phyloP scores from a whole-genome alignment of 2,329 filamentous ascomycete genomes.

The Aspergillus caelatus region DNA sequence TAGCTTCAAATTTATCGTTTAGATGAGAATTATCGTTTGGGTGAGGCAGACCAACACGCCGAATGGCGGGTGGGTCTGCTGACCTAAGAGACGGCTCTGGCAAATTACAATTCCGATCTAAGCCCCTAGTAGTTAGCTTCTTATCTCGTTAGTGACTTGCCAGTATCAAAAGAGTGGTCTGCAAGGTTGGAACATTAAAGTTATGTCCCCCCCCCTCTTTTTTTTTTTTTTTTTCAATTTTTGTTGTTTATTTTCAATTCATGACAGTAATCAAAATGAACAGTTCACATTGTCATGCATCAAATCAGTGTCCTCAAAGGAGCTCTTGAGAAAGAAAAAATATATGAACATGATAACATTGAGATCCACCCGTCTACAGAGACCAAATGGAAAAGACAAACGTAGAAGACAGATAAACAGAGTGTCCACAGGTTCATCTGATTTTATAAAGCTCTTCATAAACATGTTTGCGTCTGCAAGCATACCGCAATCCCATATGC shows the following conservation, averaged over 20 bases:
- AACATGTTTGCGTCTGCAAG: constrained; percentile 5
- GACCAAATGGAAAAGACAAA: neutral
- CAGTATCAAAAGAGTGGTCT: no score
- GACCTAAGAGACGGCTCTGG: no score
- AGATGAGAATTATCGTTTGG: no score
- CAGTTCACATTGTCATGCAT: neutral
- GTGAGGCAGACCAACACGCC: no score
- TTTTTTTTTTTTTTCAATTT: neutral
- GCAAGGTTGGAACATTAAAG: no score
- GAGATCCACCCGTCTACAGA: constrained; percentile 9
- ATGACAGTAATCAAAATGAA: neutral
- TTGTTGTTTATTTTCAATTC: neutral
- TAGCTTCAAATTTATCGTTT: no score
- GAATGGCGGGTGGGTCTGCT: no score
- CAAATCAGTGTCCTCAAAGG: neutral
- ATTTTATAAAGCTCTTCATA: constrained; percentile 7
- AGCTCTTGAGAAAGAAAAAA: neutral
- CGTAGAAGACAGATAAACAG: neutral
- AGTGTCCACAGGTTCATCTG: constrained; percentile 2
- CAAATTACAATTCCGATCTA: neutral
- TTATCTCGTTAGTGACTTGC: no score
- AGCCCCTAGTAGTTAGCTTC: neutral
- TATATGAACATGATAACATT: neutral
- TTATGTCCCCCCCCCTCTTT: no score
- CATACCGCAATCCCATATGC: constrained; percentile 11